phyloP scores from a whole-genome alignment of 331 rosid genomes.

The Pyracantha coccinea region DNA sequence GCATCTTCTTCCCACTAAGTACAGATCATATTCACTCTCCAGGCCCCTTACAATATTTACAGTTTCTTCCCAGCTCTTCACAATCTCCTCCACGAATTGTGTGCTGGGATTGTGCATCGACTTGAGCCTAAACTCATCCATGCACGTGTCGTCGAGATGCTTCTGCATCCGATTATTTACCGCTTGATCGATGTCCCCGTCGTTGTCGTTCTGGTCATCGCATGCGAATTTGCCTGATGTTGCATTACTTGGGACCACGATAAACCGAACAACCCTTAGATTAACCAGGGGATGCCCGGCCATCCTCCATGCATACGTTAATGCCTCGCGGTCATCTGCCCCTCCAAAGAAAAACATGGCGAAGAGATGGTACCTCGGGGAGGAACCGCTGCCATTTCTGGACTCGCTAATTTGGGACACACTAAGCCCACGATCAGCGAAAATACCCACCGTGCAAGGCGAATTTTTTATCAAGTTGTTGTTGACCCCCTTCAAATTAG shows the following conservation, averaged over 20 bases:
- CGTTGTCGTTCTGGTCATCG: not conserved
- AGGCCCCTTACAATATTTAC: not conserved
- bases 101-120: not conserved
- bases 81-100: not conserved
- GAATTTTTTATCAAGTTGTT: conserved; percentile 41
- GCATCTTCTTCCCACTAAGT: conserved; percentile 21
- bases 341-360: conserved; percentile 43
- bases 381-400: not conserved
- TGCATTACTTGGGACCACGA: not conserved
- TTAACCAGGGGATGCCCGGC: not conserved
- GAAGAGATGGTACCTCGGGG: not conserved
- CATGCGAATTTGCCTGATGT: not conserved
- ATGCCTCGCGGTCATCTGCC: conserved; percentile 43
- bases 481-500: conserved; percentile 11
- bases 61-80: not conserved
- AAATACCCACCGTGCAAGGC: conserved; percentile 50
- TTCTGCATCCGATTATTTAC: not conserved
- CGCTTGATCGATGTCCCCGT: not conserved
- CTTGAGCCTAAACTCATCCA: conserved; percentile 3
- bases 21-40: conserved; percentile 8
- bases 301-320: conserved; percentile 39
- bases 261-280: conserved; percentile 10
- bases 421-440: conserved; percentile 37
- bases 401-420: not conserved
- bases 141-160: not conserved